Percentiles rank a stretch among this genome's conserved stretches.
phyloP scores from a whole-genome alignment of 164 flowering plant genomes.

The Vitis riparia region DNA sequence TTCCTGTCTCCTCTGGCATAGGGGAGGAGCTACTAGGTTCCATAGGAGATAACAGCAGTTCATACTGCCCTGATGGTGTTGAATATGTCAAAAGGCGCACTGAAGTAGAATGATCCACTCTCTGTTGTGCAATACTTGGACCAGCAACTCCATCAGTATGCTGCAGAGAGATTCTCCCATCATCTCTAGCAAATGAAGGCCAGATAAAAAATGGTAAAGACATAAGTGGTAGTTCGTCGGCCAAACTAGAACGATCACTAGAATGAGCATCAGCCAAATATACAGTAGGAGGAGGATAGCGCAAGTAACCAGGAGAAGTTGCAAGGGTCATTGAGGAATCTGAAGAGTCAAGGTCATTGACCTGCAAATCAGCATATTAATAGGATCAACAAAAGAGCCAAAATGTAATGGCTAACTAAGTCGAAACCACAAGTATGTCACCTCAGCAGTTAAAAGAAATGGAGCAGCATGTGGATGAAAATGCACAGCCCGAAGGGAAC shows the following conservation, averaged over 20 bases:
- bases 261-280: conserved; percentile 68
- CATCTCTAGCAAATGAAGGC: conserved; percentile 60
- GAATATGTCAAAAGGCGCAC: conserved; percentile 54
- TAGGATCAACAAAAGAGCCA: conserved; percentile 11
- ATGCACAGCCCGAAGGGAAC: conserved; percentile 98
- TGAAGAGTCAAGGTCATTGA: conserved; percentile 84
- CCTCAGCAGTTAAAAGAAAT: conserved; percentile 92
- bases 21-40: conserved; percentile 46
- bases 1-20: conserved; percentile 35
- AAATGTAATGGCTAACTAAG: conserved; percentile 1
- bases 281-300: conserved; percentile 85
- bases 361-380: conserved; percentile 48
- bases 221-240: conserved; percentile 50
- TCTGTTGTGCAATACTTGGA: conserved; percentile 38
- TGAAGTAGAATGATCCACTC: conserved; percentile 51
- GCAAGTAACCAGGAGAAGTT: conserved; percentile 76
- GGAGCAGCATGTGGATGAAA: conserved; percentile 96
- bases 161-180: conserved; percentile 40
- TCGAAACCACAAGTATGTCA: conserved; percentile 18
- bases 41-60: conserved; percentile 59
- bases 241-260: conserved; percentile 32
- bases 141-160: conserved; percentile 31
- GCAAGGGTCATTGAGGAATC: conserved; percentile 86
- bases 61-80: conserved; percentile 58
- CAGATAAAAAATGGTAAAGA: conserved; percentile 60